A percentile compares a stretch with the other conserved stretches of the same genome.
phyloP scores from a whole-genome alignment of 176 grass and related monocot genomes.

The Oryza coarctata region DNA sequence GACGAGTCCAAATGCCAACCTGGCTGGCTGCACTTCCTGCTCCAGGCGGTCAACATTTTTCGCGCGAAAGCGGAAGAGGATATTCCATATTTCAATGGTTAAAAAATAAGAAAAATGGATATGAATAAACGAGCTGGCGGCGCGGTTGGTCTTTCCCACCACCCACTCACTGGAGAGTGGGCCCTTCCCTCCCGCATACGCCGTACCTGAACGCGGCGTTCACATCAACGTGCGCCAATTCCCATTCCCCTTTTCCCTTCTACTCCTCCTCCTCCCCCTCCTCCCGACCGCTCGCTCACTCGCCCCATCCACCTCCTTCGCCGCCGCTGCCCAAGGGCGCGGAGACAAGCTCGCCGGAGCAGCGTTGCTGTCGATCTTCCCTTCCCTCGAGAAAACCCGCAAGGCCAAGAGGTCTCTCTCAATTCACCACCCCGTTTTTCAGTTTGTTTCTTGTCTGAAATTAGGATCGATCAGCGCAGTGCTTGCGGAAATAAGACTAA shows the following conservation, averaged over 20 bases:
- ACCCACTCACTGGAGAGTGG: constrained; percentile 7
- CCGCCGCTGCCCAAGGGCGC: background rate
- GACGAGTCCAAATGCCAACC: too few species aligned
- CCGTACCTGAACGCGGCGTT: constrained; percentile 16
- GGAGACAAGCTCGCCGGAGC: constrained; percentile 10
- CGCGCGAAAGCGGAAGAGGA: background rate
- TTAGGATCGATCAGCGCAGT: background rate
- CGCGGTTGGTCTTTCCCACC: background rate
- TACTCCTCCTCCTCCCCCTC: background rate
- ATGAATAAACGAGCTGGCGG: background rate
- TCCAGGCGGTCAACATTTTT: background rate
- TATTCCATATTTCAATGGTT: background rate
- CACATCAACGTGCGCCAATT: constrained; percentile 20
- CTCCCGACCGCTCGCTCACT: background rate
- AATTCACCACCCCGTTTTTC: background rate
- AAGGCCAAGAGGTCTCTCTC: background rate
- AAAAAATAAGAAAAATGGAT: background rate
- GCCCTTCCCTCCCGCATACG: background rate
- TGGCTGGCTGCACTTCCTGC: too few species aligned
- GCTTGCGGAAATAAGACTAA: background rate
- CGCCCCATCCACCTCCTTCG: constrained; percentile 16
- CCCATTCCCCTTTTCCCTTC: background rate
- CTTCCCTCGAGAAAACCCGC: background rate
- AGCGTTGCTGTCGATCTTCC: background rate
- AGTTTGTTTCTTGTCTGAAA: background rate